These are phyloP conservation scores for Hypericum androsaemum DNA, from an alignment of 345 rosid genomes.

Conservation along the genomic window DNA sequence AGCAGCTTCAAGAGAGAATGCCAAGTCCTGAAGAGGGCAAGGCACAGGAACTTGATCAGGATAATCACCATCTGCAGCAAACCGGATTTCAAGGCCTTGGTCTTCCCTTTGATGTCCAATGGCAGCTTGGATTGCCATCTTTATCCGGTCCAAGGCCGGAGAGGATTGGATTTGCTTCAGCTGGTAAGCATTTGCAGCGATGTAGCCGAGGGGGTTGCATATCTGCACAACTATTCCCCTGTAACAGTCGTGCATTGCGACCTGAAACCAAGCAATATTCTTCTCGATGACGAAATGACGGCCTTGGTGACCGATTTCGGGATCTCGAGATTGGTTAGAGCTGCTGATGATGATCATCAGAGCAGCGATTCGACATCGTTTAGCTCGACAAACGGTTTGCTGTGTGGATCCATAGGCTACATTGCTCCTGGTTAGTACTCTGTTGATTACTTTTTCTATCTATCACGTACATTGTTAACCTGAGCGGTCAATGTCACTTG, in stretches of 20 bases:
- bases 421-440: constrained; percentile 72
- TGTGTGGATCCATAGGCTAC: constrained; percentile 88
- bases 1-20: constrained; percentile 79
- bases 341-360: constrained; percentile 25
- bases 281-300: constrained; percentile 78
- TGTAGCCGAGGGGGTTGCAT: constrained; percentile 82
- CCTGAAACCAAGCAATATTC: constrained; percentile 89
- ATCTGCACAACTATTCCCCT: constrained; percentile 75
- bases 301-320: constrained; percentile 91
- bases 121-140: constrained; percentile 79
- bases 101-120: constrained; percentile 77
- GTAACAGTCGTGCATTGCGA: constrained; percentile 90
- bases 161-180: constrained; percentile 47
- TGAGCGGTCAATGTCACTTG: background rate
- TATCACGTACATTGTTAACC: too few species aligned
- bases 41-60: constrained; percentile 77
- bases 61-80: constrained; percentile 79
- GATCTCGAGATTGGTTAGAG: constrained; percentile 55
- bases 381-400: constrained; percentile 57
- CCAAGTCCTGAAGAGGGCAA: constrained; percentile 55
- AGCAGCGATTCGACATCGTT: constrained; percentile 42
- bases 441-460: background rate
- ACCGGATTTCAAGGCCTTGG: constrained; percentile 81
- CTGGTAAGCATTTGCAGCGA: constrained; percentile 62
- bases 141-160: constrained; percentile 37